Percentiles rank a stretch among this genome's conserved stretches.
phyloP scores from a whole-genome alignment of 305 asterid species.

The Solanum hybrid region DNA sequence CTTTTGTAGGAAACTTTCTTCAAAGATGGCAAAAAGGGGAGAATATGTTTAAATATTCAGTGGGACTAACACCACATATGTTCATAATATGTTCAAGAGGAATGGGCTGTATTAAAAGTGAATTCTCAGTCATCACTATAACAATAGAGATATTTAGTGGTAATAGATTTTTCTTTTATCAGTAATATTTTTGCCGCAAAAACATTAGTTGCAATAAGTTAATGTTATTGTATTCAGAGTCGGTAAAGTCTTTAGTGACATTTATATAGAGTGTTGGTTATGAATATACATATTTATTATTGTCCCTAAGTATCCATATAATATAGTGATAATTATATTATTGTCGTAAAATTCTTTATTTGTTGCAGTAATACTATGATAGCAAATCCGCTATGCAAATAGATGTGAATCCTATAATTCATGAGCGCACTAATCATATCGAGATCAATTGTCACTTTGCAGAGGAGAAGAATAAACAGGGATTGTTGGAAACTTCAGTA shows the following conservation, averaged over 20 bases:
- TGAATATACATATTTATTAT: too few relatives aligned
- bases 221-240: too few relatives aligned
- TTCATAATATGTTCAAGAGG: background rate
- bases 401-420: background rate
- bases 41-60: background rate
- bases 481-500: background rate
- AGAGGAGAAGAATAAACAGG: background rate
- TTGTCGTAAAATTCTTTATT: too few relatives aligned
- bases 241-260: too few relatives aligned
- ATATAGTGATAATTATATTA: too few relatives aligned
- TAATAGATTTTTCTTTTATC: too few relatives aligned
- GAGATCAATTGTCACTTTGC: background rate
- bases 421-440: background rate
- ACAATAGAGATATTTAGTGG: background rate
- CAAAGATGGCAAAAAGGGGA: background rate
- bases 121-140: background rate
- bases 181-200: background rate
- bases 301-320: too few relatives aligned
- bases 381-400: background rate
- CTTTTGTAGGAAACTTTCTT: background rate
- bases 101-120: background rate
- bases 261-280: background rate
- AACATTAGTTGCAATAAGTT: too few relatives aligned
- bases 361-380: background rate
- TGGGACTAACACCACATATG: background rate